phyloP scores from a whole-genome alignment of 2,329 filamentous ascomycete species.

The Sphaerulina vaccinii region DNA sequence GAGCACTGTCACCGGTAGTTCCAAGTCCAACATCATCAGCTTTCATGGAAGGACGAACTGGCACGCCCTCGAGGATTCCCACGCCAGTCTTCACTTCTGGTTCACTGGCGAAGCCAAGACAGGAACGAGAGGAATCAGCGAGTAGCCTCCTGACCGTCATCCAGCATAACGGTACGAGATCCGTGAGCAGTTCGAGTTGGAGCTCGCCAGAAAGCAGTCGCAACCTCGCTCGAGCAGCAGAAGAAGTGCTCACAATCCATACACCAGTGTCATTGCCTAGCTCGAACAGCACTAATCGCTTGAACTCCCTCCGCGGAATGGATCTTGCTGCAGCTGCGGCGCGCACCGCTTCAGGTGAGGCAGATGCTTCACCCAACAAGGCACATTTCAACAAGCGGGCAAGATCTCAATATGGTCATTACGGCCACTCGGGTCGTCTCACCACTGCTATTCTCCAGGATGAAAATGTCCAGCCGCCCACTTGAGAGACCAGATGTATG shows the following conservation, averaged over 20 bases:
- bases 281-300: slow-evolving; percentile 18
- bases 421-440: neutral
- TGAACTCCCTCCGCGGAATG: slow-evolving; percentile 23
- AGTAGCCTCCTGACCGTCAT: slow-evolving; percentile 40
- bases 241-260: slow-evolving; percentile 3
- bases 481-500: neutral
- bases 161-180: slow-evolving; percentile 26
- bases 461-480: slow-evolving; percentile 9
- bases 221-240: slow-evolving; percentile 12
- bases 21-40: slow-evolving; percentile 28
- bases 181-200: slow-evolving; percentile 30
- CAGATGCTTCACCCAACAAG: slow-evolving; percentile 2
- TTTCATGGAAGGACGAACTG: slow-evolving; percentile 17
- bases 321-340: slow-evolving; percentile 22
- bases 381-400: neutral
- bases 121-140: slow-evolving; percentile 40
- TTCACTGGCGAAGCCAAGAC: slow-evolving; percentile 37
- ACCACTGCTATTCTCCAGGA: neutral
- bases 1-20: slow-evolving; percentile 24
- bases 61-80: slow-evolving; percentile 43
- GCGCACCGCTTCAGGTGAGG: slow-evolving; percentile 21
- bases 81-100: slow-evolving; percentile 39
- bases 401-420: neutral
- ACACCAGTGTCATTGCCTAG: slow-evolving; percentile 5
- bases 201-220: slow-evolving; percentile 24